Base-by-base conservation (phyloP, 345 rosid species). In the Isatis tinctoria region DNA sequence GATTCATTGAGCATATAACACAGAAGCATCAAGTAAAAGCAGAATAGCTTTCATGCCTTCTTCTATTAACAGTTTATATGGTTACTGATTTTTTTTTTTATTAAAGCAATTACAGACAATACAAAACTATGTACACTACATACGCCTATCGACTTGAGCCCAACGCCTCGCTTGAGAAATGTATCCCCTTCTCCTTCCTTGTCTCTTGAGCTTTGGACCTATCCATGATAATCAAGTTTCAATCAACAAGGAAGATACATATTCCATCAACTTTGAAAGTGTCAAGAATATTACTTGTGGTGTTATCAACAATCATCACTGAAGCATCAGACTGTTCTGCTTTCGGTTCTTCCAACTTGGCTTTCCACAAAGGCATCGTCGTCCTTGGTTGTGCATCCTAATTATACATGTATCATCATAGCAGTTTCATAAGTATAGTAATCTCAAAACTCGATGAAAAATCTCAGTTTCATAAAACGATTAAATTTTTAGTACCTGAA, bases 351-450 rank as follows among this genome's bases (percentile, higher is more conserved):
- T 90, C 93, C 79, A 96, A 77, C 82, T 87, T 89, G 20, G 96
- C 93, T 79, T 81, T 92, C 97, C 99, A 90, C 85, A 96, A 78
- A 22, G 95, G 85, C 58, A 92, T 83, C 65, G 83, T 57, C 0
- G 78, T 81, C 13, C 90, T 93, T 35, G 98, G 99, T 72, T 75
- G 82, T 58, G 97, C 89, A 84, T 92, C 98, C 98, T 96, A 91
- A 57, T 74, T 47, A 57, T 57, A 58, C 11, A 57, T 17, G 6
- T 0, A 14, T 17, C 24, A 58, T 64, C 6, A 69, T 9, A 69
- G 18, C 41, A 53, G 33, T 53, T 69, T 32, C 17, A 35, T 10
- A 35, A 48, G 26, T 52, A 52, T 26, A 54, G 20, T 9, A 57
- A 57, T 57, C 20, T 16, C 60, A 47, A 10, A 18, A 45, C 52